phyloP scores from a whole-genome alignment of 2,329 filamentous ascomycete genomes.

The Diplodia mutila region DNA sequence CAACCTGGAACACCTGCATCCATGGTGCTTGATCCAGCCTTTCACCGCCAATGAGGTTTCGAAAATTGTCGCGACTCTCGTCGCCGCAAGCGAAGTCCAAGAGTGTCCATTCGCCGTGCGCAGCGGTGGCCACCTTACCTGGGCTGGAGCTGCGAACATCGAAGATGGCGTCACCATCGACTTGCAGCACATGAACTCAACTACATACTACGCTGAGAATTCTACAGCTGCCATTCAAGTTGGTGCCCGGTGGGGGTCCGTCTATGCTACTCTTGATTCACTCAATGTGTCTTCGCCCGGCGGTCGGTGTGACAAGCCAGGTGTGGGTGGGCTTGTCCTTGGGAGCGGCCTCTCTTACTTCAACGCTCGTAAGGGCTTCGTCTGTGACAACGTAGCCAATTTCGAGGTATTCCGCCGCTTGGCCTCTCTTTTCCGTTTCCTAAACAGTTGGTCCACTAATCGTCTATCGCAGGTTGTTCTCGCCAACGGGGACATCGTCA shows the following conservation, averaged over 20 bases:
- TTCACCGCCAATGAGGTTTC: conserved; percentile 8
- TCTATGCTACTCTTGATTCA: conserved; percentile 33
- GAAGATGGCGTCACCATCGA: conserved; percentile 37
- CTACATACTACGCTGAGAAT: conserved; percentile 31
- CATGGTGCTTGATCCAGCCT: conserved; percentile 3
- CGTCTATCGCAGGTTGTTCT: conserved; percentile 7
- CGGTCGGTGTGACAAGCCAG: conserved; percentile 33
- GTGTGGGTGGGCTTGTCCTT: conserved; percentile 33
- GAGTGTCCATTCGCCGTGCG: conserved; percentile 19
- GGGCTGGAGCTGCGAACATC: conserved; percentile 35
- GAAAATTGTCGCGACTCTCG: background rate
- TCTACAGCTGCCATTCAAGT: conserved; percentile 31
- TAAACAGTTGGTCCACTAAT: background rate
- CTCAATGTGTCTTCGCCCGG: conserved; percentile 32
- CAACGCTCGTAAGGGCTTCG: background rate
- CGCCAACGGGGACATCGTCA: conserved; percentile 7
- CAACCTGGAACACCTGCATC: background rate
- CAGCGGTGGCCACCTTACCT: conserved; percentile 33
- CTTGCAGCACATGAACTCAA: conserved; percentile 33
- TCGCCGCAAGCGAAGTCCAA: background rate
- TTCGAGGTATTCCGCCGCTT: conserved; percentile 2
- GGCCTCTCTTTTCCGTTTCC: background rate
- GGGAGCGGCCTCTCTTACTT: conserved; percentile 29
- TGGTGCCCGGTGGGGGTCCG: conserved; percentile 35
- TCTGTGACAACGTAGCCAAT: conserved; percentile 9